Base-by-base conservation (phyloP, 192 early-diverging fungal genomes). In the Coemansia sp. region DNA sequence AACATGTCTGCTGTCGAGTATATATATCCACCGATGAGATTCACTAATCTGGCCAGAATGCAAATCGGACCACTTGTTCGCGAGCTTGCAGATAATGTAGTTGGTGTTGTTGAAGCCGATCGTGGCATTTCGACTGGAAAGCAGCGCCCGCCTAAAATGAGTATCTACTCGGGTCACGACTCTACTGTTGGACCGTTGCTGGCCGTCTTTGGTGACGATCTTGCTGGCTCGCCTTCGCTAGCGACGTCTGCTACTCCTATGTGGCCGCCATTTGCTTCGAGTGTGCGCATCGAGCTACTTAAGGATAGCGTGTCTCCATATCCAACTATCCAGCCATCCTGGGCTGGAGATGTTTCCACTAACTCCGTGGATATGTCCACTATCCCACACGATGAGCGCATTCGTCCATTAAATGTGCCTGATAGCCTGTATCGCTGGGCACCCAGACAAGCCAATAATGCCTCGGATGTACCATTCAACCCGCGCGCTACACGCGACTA, bases 91-190 rank as follows among this genome's bases (percentile, higher is more conserved):
- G 74, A 38, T 22, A 73, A 73, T 49, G 41, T 76, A 3, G 80
- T 65, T 18, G n/a, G 37, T 13, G 70, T 65, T 3, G 68, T 74
- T 3, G 68, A 76, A 68, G 52, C 56, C 2, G 80, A 82, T 65
- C 80, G 80, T 24, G 65, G 60, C 16, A 50, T 18, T 6, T 3
- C 22, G 41, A 18, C 24, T 20, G 30, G 39, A 34, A 47, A 59
- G 38, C 45, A 45, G 43, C 55, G 22, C 12, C 47, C 49, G 13
- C 30, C 59, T 10, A 73, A 67, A 47, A 78, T 78, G 75, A 62
- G 70, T 5, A 71, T 84, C 39, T 80, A 76, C 69, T 84, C 82
- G 38, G 77, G 76, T 37, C 82, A 84, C 63, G 82, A 84, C 65
- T 73, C 74, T 13, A 80, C 82, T 7, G 24, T 84, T 12, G 73